Evolutionary conservation across 2,329 filamentous ascomycete genomes (phyloP).

Genomic region (Claviceps purpurea): DNA sequence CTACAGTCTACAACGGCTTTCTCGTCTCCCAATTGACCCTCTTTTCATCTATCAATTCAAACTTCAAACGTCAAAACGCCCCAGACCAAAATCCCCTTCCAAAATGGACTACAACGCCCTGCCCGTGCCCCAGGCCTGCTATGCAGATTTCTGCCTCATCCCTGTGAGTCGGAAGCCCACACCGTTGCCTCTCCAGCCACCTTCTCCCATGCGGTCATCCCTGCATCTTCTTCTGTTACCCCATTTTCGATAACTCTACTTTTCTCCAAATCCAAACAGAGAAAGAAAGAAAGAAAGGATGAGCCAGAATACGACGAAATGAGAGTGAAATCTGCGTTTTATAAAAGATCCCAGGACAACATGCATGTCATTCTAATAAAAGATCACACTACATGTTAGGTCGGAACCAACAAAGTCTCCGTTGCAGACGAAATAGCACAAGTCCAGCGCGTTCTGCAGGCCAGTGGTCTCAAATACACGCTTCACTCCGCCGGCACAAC

Average conservation of each 20-base stretch:
- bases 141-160: conserved; percentile 84
- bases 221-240: too few species aligned
- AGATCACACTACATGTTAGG: conserved; percentile 26
- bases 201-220: too few species aligned
- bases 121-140: conserved; percentile 60
- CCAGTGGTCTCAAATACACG: conserved; percentile 65
- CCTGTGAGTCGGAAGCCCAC: conserved; percentile 35
- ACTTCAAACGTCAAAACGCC: too few species aligned
- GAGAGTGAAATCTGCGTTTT: too few species aligned
- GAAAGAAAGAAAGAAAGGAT: too few species aligned
- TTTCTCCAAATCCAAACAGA: too few species aligned
- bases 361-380: neutral
- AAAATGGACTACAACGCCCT: conserved; percentile 34
- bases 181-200: too few species aligned
- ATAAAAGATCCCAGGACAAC: neutral
- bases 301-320: too few species aligned
- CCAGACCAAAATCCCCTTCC: neutral
- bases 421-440: conserved; percentile 76
- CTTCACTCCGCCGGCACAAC: conserved; percentile 96
- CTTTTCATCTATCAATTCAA: too few species aligned
- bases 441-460: conserved; percentile 73
- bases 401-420: conserved; percentile 66
- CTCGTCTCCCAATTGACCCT: too few species aligned
- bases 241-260: too few species aligned
- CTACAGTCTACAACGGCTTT: too few species aligned